These are phyloP conservation scores for Acer campestre DNA, from an alignment of 345 rosid genomes.

Conservation along the genomic window DNA sequence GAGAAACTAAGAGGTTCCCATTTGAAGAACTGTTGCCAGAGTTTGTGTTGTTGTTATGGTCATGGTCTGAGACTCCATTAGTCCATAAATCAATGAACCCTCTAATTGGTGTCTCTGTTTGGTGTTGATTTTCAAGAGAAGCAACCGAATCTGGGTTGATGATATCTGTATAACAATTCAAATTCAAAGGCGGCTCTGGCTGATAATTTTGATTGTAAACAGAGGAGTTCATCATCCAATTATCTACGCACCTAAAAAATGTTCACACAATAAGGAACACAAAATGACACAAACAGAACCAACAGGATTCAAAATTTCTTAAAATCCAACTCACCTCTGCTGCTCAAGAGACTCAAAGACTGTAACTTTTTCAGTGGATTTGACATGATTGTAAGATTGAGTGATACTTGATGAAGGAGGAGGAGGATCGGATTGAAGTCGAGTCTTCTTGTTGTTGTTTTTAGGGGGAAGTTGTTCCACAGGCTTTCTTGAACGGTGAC, in stretches of 20 bases:
- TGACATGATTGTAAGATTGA: conserved; percentile 19
- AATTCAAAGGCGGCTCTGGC: background rate
- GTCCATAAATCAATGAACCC: conserved; percentile 69
- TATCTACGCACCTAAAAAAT: conserved; percentile 33
- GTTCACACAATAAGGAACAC: background rate
- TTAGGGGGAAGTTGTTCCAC: conserved; percentile 71
- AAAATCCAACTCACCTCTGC: conserved; percentile 28
- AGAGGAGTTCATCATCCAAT: conserved; percentile 35
- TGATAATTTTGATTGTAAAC: conserved; percentile 4
- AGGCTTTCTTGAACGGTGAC: conserved; percentile 99
- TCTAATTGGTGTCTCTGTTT: conserved; percentile 28
- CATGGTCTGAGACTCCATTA: conserved; percentile 22
- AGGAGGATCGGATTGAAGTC: conserved; percentile 14
- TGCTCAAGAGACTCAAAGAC: conserved; percentile 28
- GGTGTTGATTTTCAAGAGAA: conserved; percentile 18
- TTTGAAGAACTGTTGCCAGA: conserved; percentile 30
- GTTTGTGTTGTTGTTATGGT: too few species aligned
- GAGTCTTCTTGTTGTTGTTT: conserved; percentile 35
- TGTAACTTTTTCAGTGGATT: conserved; percentile 22
- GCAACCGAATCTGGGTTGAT: conserved; percentile 26
- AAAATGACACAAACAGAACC: background rate
- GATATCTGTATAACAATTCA: conserved; percentile 24
- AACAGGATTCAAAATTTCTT: background rate
- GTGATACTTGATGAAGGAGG: background rate
- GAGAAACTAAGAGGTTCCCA: conserved; percentile 42